Evolutionary conservation across 2,329 filamentous ascomycete genomes (phyloP).

Genomic region (Xylaria sp.): DNA sequence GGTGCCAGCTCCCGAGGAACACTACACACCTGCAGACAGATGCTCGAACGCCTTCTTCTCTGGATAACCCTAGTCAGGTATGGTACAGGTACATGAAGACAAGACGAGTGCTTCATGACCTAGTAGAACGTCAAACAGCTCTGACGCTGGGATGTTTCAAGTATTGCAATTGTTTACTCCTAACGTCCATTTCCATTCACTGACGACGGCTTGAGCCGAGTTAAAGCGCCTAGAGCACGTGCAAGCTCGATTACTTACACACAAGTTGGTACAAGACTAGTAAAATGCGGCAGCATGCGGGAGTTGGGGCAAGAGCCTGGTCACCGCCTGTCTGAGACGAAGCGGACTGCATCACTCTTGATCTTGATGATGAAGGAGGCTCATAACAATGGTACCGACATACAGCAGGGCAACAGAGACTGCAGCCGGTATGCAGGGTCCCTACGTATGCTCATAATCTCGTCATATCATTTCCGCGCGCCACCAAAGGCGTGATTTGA

Average conservation of each 20-base stretch:
- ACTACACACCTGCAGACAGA: constrained; percentile 6
- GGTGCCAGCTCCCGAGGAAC: neutral
- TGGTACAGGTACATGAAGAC: neutral
- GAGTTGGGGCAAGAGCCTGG: constrained; percentile 9
- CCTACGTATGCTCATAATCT: constrained; percentile 1
- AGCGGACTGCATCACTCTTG: neutral
- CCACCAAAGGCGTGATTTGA: constrained; percentile 41
- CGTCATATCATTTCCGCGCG: constrained; percentile 52
- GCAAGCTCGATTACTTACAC: constrained; percentile 8
- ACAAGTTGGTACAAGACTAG: constrained; percentile 11
- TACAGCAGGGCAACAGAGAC: neutral
- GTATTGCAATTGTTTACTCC: neutral
- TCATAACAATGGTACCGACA: constrained; percentile 1
- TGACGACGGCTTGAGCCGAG: constrained; percentile 17
- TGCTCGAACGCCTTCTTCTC: neutral
- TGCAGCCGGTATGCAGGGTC: constrained; percentile 2
- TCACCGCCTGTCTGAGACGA: constrained; percentile 4
- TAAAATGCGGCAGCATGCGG: constrained; percentile 1
- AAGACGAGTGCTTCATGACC: neutral
- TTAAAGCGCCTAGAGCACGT: constrained; percentile 13
- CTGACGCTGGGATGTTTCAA: neutral
- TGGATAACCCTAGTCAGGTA: neutral
- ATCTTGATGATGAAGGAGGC: constrained; percentile 31
- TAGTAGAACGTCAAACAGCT: neutral
- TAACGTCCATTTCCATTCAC: neutral